Base-by-base conservation (phyloP, 2,329 filamentous ascomycete species). In the Tolypocladium ophioglossoides region DNA sequence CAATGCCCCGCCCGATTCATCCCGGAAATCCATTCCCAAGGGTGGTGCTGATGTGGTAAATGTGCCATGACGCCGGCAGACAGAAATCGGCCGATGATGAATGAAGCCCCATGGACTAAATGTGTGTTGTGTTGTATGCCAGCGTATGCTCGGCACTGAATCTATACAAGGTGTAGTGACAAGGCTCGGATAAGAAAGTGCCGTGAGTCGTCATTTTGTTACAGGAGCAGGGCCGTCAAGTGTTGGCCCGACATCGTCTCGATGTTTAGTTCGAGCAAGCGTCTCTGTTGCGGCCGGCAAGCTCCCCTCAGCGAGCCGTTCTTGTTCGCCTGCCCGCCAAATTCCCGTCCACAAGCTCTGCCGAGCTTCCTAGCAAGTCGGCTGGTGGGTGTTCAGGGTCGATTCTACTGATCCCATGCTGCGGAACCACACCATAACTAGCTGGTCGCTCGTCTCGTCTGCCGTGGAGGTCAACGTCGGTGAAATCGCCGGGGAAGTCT, bases 381-480 rank as follows among this genome's bases (percentile, higher is more conserved):
- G 74, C 65, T 10, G 70, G 65, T 4, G 63, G 67, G 39, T 70
- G 66, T 24, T 72, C 70, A 6, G 76, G 77, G 52, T 83, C 79
- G 22, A 83, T 71, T 32, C 75, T 74, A 61, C 70, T 80, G 55
- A 83, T 77, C 55, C 71, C 80, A 54, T 82, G 80, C 37, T 83
- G 79, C 55, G 77, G 72, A 24, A 85, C 83, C 53, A 74, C 74
- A 22, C 82, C 82, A 53, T 78, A 76, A 54, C 74, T 82, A 1
- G 78, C 76, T 9, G 78, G 75, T 37, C 76, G 71, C 50, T 81
- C 77, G 24, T 76, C 73, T 20, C 62, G 68, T 39, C 64, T 62
- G 38, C 62, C 65, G 48, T 60, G 65, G 57, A 71, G 67, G 51
- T 75, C 71, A 41, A 70, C 63, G 24, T 76, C 71, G 24, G 67